A percentile compares a stretch with the other conserved stretches of the same genome.
Conservation (phyloP, 371 early-diverging fungal species). For the Mucor ambiguus region DNA sequence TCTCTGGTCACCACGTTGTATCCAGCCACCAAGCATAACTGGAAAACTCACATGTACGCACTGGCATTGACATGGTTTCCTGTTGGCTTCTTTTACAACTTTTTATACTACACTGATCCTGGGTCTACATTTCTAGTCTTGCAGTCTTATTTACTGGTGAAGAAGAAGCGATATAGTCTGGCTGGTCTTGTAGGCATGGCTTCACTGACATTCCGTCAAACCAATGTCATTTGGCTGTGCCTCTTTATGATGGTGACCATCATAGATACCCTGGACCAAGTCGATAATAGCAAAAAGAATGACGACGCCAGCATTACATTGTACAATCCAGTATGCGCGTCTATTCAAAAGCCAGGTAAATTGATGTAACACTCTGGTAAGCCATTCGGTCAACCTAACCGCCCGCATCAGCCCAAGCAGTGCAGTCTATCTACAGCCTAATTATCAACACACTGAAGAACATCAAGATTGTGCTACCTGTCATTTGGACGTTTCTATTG, state of each 20-base stretch:
- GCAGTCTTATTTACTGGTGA: constrained; percentile 61
- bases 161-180: constrained; percentile 43
- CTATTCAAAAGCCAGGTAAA: constrained; percentile 13
- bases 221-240: constrained; percentile 87
- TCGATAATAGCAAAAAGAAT: constrained; percentile 8
- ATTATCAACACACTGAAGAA: constrained; percentile 12
- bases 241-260: constrained; percentile 57
- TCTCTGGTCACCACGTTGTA: constrained; percentile 41
- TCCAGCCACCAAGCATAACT: constrained; percentile 13
- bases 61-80: constrained; percentile 76
- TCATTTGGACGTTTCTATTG: constrained; percentile 36
- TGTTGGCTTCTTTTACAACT: constrained; percentile 79
- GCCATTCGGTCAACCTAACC: neutral
- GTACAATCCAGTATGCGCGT: constrained; percentile 22
- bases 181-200: constrained; percentile 61
- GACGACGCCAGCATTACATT: neutral
- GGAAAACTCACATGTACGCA: constrained; percentile 40
- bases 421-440: constrained; percentile 15
- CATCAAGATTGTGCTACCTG: constrained; percentile 17
- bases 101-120: constrained; percentile 92
- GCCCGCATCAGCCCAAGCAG: neutral
- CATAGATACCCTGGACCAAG: constrained; percentile 24
- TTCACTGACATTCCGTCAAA: constrained; percentile 84
- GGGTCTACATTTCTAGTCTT: constrained; percentile 84
- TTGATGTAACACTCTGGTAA: neutral